Conservation (phyloP, 2,329 filamentous ascomycete species). For the Aureobasidium sp. region DNA sequence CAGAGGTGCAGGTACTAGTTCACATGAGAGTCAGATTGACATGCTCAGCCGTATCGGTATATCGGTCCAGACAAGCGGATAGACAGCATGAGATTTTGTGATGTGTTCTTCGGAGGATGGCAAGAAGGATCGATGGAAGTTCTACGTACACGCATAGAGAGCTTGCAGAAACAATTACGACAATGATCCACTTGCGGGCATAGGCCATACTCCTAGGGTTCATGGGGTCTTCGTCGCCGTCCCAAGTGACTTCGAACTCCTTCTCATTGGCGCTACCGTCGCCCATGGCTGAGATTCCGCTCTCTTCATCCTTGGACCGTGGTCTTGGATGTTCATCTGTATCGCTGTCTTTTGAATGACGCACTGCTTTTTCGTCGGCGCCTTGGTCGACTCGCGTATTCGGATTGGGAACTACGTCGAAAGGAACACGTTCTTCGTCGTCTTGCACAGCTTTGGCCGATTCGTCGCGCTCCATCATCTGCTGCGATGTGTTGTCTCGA, state of each 20-base stretch:
- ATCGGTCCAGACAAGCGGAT: neutral
- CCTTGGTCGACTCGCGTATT: neutral
- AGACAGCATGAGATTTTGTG: neutral
- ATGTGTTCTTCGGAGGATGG: neutral
- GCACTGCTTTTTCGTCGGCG: neutral
- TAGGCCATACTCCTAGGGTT: conserved; percentile 61
- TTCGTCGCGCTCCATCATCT: neutral
- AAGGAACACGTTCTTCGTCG: conserved; percentile 9
- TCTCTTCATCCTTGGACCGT: conserved; percentile 10
- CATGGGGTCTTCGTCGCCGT: conserved; percentile 62
- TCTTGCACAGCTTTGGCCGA: neutral
- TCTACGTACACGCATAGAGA: conserved; percentile 59
- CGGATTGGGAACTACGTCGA: conserved; percentile 5
- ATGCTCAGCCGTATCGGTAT: neutral
- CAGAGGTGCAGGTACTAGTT: conserved; percentile 61
- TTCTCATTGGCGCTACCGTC: conserved; percentile 20
- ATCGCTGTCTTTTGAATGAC: conserved; percentile 1
- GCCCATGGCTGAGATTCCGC: neutral
- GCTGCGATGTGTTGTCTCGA: neutral
- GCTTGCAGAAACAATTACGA: conserved; percentile 62
- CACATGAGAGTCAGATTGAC: neutral
- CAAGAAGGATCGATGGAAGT: neutral
- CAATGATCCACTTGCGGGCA: conserved; percentile 68
- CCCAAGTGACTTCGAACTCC: conserved; percentile 65
- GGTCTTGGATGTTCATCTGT: neutral